Conservation (phyloP, 768 basidiomycete species). For the Boletus sp. region DNA sequence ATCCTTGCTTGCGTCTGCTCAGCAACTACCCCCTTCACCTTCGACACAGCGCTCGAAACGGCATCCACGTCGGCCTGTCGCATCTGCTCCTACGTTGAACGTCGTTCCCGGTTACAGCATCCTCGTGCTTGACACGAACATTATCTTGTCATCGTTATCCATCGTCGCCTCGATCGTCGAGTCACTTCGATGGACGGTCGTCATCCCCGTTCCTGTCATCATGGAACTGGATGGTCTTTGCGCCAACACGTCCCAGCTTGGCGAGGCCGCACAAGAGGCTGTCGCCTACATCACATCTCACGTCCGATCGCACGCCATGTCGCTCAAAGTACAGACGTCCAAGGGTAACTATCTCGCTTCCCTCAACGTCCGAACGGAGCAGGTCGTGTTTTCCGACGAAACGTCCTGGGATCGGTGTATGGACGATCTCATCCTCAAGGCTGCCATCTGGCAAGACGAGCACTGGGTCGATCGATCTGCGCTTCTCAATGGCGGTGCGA, state of each 20-base stretch:
- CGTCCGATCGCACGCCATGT: slow-evolving; percentile 68
- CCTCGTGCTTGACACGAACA: slow-evolving; percentile 94
- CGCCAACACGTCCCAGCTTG: slow-evolving; percentile 61
- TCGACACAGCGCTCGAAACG: slow-evolving; percentile 30
- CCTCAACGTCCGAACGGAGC: slow-evolving; percentile 79
- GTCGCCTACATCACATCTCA: slow-evolving; percentile 73
- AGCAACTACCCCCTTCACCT: slow-evolving; percentile 27
- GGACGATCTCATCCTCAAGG: slow-evolving; percentile 94
- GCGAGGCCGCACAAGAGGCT: slow-evolving; percentile 70
- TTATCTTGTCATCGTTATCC: slow-evolving; percentile 79
- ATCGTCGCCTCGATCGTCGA: slow-evolving; percentile 76
- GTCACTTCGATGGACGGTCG: slow-evolving; percentile 78
- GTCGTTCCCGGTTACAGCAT: slow-evolving; percentile 85
- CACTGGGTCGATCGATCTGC: slow-evolving; percentile 87
- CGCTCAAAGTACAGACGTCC: slow-evolving; percentile 92
- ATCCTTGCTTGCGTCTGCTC: slow-evolving; percentile 54
- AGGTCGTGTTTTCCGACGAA: slow-evolving; percentile 65
- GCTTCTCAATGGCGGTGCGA: slow-evolving; percentile 49
- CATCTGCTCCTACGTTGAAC: slow-evolving; percentile 43
- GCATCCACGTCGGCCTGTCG: slow-evolving; percentile 27
- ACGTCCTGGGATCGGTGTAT: slow-evolving; percentile 66
- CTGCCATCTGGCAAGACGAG: slow-evolving; percentile 90
- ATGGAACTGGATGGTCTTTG: slow-evolving; percentile 96
- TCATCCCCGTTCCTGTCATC: slow-evolving; percentile 91
- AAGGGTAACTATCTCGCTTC: slow-evolving; percentile 91